Evolutionary conservation across 305 asterid species (phyloP).

Genomic region (Rubia tinctorum): DNA sequence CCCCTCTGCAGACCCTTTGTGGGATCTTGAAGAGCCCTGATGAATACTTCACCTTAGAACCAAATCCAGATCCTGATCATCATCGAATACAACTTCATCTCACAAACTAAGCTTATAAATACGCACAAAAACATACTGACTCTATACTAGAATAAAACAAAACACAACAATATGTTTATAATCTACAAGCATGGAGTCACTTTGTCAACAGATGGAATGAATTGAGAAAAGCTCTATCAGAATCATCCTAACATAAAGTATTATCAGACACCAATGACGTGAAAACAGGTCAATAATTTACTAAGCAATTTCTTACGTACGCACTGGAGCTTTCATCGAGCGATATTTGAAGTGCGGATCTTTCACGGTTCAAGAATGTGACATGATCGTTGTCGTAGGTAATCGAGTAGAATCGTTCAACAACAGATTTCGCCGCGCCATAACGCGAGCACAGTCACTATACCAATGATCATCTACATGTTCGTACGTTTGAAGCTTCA

Average conservation of each 20-base stretch:
- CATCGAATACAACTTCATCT: background rate
- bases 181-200: no score
- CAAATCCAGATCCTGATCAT: constrained; percentile 65
- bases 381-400: constrained; percentile 45
- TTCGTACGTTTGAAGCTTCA: background rate
- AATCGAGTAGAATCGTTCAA: constrained; percentile 38
- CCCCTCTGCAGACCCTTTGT: constrained; percentile 60
- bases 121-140: background rate
- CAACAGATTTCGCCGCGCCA: constrained; percentile 15
- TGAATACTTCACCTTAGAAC: constrained; percentile 50
- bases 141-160: no score
- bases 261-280: no score
- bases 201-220: no score
- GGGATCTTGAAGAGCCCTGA: constrained; percentile 75
- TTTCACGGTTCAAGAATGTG: constrained; percentile 32
- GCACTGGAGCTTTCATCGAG: constrained; percentile 49
- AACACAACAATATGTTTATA: no score
- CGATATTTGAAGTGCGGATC: constrained; percentile 41
- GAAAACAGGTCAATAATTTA: no score
- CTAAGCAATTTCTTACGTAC: no score
- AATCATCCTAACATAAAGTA: no score
- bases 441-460: background rate
- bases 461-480: constrained; percentile 11
- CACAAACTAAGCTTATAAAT: background rate
- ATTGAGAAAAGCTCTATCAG: no score